Base-by-base conservation (phyloP, 2,329 filamentous ascomycete species). In the Macrophomina pseudophaseolina region DNA sequence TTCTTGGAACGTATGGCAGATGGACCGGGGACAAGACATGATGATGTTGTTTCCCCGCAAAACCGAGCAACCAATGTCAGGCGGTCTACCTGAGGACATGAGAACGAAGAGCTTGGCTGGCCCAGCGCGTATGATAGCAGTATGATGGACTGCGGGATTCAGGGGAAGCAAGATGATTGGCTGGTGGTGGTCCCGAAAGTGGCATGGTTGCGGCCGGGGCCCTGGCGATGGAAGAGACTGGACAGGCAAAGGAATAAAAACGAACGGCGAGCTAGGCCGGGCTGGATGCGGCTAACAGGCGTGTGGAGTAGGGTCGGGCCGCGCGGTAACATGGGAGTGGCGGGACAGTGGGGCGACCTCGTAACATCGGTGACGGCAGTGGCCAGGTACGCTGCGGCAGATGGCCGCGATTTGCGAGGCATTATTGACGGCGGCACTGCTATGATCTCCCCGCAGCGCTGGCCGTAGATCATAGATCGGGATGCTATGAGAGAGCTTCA, bases 281-380 rank as follows among this genome's bases (percentile, higher is more conserved):
- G 35, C 38, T 11, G 35, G 9, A 9, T 7, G 35, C 18, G 18
- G 53, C 53, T 42, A 32, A 32, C 40, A 7, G 40, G 40, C 56
- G 40, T 14, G 28, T 33, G n/a, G n/a, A 38, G 32, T 38, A 62
- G 58, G 58, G 18, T n/a, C 44, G 58, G 58, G 30, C 58, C 58
- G 58, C 18, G 33, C 9, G 35, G 33, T n/a, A 48, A 44, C 32
- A 12, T 62, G 42, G 40, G 14, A n/a, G 56, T 12, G 5, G 40
- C 42, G 42, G 30, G 16, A 18, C 8, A 44, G 56, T 62, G 58
- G 58, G 28, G 32, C 58, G 42, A 49, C 58, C 58, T 62, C 58
- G 44, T 62, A 38, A 53, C 23, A 23, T 23, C 23, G 6, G 5
- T 35, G 9, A 1, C 14, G 11, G 18, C 35, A 38, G 52, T 38